Conservation (phyloP, 768 basidiomycete genomes). For the Hebeloma cylindrosporum region DNA sequence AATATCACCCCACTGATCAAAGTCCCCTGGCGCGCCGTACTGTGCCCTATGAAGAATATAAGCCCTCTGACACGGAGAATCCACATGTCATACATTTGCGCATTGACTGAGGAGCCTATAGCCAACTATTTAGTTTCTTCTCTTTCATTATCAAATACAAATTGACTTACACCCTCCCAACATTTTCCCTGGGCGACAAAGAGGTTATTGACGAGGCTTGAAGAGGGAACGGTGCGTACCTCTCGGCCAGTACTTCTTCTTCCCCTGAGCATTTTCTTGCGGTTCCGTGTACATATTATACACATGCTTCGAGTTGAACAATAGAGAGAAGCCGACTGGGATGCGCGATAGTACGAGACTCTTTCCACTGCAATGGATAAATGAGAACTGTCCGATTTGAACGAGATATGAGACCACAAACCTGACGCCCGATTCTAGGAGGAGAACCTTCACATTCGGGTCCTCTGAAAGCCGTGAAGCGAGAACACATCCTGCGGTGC, state of each 20-base stretch:
- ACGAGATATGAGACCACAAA: constrained; percentile 20
- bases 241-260: constrained; percentile 61
- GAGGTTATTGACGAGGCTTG: constrained; percentile 1
- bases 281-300: constrained; percentile 58
- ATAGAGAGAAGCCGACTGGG: constrained; percentile 40
- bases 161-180: constrained; percentile 73
- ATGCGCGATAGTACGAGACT: constrained; percentile 40
- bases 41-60: constrained; percentile 46
- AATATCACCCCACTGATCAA: constrained; percentile 61
- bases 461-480: constrained; percentile 60
- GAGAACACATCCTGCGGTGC: constrained; percentile 62
- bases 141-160: too few relatives aligned
- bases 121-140: too few relatives aligned
- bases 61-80: not conserved
- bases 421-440: constrained; percentile 66
- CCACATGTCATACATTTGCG: constrained; percentile 38
- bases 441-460: constrained; percentile 49
- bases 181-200: constrained; percentile 48
- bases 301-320: constrained; percentile 50
- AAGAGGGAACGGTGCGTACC: constrained; percentile 36
- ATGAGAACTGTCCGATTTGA: not conserved
- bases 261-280: constrained; percentile 48
- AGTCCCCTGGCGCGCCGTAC: constrained; percentile 66
- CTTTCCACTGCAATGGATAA: constrained; percentile 42
- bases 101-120: constrained; percentile 65